These are phyloP conservation scores for Boletus barrowsii DNA, from an alignment of 768 basidiomycete species.

Conservation along the genomic window DNA sequence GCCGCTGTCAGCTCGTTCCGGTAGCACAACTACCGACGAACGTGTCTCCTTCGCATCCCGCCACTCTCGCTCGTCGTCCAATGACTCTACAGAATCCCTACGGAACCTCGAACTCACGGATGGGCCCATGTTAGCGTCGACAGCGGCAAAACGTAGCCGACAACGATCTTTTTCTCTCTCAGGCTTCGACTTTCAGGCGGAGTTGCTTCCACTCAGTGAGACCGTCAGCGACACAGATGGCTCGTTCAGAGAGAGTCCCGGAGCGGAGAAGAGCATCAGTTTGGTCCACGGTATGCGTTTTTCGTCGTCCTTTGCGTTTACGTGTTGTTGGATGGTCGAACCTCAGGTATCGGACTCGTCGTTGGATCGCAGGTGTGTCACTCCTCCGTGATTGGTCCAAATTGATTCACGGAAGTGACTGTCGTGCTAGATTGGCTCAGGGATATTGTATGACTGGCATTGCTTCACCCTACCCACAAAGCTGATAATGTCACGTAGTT, in stretches of 20 bases:
- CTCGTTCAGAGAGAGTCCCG: conserved; percentile 44
- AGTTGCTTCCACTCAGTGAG: conserved; percentile 72
- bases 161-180: conserved; percentile 66
- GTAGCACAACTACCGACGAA: conserved; percentile 15
- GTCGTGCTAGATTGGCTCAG: conserved; percentile 71
- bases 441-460: conserved; percentile 74
- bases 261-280: conserved; percentile 73
- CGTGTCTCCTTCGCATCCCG: conserved; percentile 9
- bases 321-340: conserved; percentile 6
- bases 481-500: conserved; percentile 43
- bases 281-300: conserved; percentile 64
- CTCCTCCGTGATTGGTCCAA: not conserved
- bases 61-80: conserved; percentile 1
- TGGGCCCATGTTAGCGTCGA: conserved; percentile 41
- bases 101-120: conserved; percentile 77
- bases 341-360: conserved; percentile 76
- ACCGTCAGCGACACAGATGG: conserved; percentile 72
- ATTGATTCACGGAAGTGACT: conserved; percentile 2
- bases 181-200: conserved; percentile 76
- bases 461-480: not conserved
- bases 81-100: conserved; percentile 71
- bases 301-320: not conserved
- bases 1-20: conserved; percentile 19
- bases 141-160: conserved; percentile 19
- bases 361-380: conserved; percentile 69